Conservation (phyloP, 2,329 filamentous ascomycete species). For the Aspergillus sp. region DNA sequence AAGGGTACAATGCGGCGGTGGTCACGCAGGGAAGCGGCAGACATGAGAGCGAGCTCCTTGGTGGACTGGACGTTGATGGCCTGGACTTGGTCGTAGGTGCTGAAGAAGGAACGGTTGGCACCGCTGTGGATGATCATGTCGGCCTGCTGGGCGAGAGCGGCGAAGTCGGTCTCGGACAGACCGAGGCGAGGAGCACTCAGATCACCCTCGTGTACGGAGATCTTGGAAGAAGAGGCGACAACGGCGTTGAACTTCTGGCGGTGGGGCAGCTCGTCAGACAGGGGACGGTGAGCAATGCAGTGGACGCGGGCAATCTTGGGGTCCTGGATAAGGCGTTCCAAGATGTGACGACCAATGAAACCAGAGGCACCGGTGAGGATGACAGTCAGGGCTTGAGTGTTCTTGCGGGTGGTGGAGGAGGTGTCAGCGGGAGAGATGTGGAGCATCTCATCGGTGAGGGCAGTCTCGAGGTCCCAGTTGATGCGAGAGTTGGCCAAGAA, state of each 20-base stretch:
- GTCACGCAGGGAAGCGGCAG: conserved; percentile 12
- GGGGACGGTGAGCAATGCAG: conserved; percentile 10
- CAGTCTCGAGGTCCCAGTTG: conserved; percentile 6
- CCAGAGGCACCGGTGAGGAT: conserved; percentile 17
- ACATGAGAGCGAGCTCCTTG: conserved; percentile 27
- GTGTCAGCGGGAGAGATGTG: not conserved
- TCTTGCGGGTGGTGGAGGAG: not conserved
- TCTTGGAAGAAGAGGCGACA: not conserved
- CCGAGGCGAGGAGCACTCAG: not conserved
- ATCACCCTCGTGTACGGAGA: not conserved
- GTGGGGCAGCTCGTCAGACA: not conserved
- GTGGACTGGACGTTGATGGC: conserved; percentile 31
- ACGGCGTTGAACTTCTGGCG: not conserved
- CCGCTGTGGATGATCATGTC: conserved; percentile 30
- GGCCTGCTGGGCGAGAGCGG: conserved; percentile 3
- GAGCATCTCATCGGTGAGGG: not conserved
- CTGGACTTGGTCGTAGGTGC: conserved; percentile 32
- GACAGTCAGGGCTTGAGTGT: not conserved
- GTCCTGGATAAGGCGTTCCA: not conserved
- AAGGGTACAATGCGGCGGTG: conserved; percentile 26
- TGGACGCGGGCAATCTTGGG: conserved; percentile 10
- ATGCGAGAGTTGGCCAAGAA: not conserved
- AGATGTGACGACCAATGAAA: conserved; percentile 6
- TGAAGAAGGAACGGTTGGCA: conserved; percentile 33
- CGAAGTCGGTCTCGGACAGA: not conserved